phyloP scores from a whole-genome alignment of 2,329 filamentous ascomycete genomes.

The Amylocarpus encephaloides region DNA sequence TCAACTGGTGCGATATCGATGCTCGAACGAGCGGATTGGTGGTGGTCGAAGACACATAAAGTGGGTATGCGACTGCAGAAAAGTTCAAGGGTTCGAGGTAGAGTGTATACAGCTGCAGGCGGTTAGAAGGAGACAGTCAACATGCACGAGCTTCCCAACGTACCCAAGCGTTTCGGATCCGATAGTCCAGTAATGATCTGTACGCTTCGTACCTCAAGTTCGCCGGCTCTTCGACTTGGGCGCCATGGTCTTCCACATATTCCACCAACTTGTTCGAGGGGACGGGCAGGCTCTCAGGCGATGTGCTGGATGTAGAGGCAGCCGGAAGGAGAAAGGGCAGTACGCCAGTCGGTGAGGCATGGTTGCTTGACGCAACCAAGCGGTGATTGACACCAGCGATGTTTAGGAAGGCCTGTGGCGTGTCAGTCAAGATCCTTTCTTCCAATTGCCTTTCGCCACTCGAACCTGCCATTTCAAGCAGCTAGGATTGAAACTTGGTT shows the following conservation, averaged over 20 bases:
- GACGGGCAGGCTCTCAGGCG: constrained; percentile 40
- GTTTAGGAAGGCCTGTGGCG: constrained; percentile 67
- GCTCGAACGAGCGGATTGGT: constrained; percentile 55
- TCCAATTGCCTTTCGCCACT: not conserved
- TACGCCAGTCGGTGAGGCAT: constrained; percentile 83
- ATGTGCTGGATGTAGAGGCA: constrained; percentile 22
- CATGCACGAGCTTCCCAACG: constrained; percentile 18
- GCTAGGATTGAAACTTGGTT: constrained; percentile 80
- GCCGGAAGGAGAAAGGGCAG: constrained; percentile 77
- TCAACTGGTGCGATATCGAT: constrained; percentile 60
- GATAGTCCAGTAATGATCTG: constrained; percentile 66
- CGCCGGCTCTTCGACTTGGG: constrained; percentile 41
- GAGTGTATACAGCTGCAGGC: constrained; percentile 62
- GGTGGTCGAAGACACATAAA: constrained; percentile 67
- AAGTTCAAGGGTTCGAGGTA: constrained; percentile 70
- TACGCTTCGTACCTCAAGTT: constrained; percentile 60
- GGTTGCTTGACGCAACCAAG: constrained; percentile 73
- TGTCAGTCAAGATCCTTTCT: constrained; percentile 8
- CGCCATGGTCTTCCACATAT: constrained; percentile 54
- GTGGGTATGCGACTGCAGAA: constrained; percentile 53
- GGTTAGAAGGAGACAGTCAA: not conserved
- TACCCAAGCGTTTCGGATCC: constrained; percentile 83
- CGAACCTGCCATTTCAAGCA: constrained; percentile 95
- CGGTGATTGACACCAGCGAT: constrained; percentile 65
- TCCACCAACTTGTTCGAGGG: constrained; percentile 60